phyloP scores from a whole-genome alignment of 495 filamentous ascomycete species.

The Tuber borchii region DNA sequence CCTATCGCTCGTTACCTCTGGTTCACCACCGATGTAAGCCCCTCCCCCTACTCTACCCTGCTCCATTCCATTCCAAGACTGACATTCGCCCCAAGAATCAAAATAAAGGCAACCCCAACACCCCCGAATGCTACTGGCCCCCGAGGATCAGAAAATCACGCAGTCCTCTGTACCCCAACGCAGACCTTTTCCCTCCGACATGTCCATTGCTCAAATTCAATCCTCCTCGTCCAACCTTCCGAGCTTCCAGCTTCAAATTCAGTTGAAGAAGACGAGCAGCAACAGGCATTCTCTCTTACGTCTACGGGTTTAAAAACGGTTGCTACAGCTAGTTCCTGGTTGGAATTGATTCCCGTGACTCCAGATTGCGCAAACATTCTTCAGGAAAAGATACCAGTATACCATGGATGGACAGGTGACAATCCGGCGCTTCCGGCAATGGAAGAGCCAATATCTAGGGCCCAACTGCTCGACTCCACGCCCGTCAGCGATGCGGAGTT shows the following conservation, averaged over 20 bases:
- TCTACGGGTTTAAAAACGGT: slow-evolving; percentile 22
- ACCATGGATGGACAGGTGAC: not conserved
- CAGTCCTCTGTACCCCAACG: slow-evolving; percentile 58
- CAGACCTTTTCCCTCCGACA: slow-evolving; percentile 62
- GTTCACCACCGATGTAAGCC: slow-evolving; percentile 48
- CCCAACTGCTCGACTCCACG: slow-evolving; percentile 44
- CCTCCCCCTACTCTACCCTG: not conserved
- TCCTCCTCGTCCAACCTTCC: slow-evolving; percentile 56
- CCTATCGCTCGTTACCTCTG: slow-evolving; percentile 52
- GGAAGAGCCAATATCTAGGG: slow-evolving; percentile 3
- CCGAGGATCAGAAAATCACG: slow-evolving; percentile 54
- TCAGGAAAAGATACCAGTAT: slow-evolving; percentile 19
- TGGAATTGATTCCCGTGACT: slow-evolving; percentile 33
- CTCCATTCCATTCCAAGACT: not conserved
- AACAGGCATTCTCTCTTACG: not conserved
- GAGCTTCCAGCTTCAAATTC: slow-evolving; percentile 21
- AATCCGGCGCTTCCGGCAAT: not conserved
- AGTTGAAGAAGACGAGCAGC: slow-evolving; percentile 10
- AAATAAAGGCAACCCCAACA: slow-evolving; percentile 53
- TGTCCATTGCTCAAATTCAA: slow-evolving; percentile 65
- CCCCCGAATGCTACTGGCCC: slow-evolving; percentile 49
- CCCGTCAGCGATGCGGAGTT: slow-evolving; percentile 49
- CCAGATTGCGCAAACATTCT: slow-evolving; percentile 17
- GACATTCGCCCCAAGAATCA: slow-evolving; percentile 47
- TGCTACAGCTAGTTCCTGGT: slow-evolving; percentile 23